Evolutionary conservation across 129 eudicot genomes (phyloP), one percentile per base, ranked within the genome.

Genomic region (Chrysanthemum lavandulifolium): DNA sequence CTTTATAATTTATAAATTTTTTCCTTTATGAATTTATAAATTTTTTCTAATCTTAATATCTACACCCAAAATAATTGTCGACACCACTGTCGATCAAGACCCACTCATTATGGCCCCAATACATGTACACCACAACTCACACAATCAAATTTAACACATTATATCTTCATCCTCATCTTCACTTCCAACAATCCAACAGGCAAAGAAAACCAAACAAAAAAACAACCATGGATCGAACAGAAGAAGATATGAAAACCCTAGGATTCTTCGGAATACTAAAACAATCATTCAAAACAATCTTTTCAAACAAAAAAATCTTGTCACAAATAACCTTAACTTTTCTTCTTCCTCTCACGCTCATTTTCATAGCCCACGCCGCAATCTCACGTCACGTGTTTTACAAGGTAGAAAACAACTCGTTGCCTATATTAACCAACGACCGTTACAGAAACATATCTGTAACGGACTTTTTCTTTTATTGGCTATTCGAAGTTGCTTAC

Each of bases 401-500:
- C 3, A 56, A 4, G 6, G 16, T 72, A 68, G 73, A 72, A 2
- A n/a, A 58, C 72, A 53, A 47, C 43, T 67, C 45, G 1, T 4
- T 47, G 1, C 60, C 53, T 8, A 16, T 2, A 5, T 19, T 5
- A 8, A n/a, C 11, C 19, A 36, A 43, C 3, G 49, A 0, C 61
- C 47, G 47, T 40, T 40, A 40, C 47, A 40, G 29, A 3, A 14
- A 2, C n/a, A 1, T 47, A 29, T 12, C 55, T 68, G 27, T 52
- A 61, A 10, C 65, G 12, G 84, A 83, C 11, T 77, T 72, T 78
- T 43, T 74, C 23, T 19, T 33, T 31, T 82, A 72, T 6, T 51
- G 48, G 58, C 77, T 85, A 9, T 83, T 90, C 83, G 65, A 72
- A 7, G n/a, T 76, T 10, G 63, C 61, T 3, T 90, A 87, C 69